Percentiles rank a stretch among this genome's conserved stretches.
Evolutionary conservation across 176 grass and related monocot species (phyloP).

Genomic region (Pharus latifolius): DNA sequence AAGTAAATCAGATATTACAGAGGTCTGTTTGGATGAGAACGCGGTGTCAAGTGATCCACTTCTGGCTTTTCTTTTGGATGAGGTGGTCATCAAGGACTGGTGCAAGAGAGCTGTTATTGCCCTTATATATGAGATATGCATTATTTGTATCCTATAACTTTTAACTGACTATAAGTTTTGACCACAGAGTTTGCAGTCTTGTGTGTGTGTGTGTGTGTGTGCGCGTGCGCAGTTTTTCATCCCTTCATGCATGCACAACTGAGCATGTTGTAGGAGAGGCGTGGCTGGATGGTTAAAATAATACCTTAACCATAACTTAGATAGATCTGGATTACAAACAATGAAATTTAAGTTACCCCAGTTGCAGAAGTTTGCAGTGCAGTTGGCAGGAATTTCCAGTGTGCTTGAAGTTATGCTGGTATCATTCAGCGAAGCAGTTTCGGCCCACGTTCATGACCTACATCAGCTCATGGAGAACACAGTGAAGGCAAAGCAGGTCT

Average conservation of each 20-base stretch:
- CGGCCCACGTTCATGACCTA: conserved; percentile 67
- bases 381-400: conserved; percentile 69
- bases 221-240: neutral
- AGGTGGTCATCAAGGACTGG: conserved; percentile 99
- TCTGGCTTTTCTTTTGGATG: conserved; percentile 93
- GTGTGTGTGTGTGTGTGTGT: too few relatives aligned
- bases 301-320: conserved; percentile 48
- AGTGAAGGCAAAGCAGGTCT: conserved; percentile 88
- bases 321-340: conserved; percentile 33
- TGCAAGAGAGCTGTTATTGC: conserved; percentile 58
- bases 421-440: conserved; percentile 64
- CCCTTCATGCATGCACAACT: neutral
- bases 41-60: conserved; percentile 96
- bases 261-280: neutral
- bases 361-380: conserved; percentile 65
- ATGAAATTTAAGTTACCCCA: conserved; percentile 48
- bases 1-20: conserved; percentile 63
- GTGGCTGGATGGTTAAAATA: neutral
- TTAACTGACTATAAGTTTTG: conserved; percentile 1
- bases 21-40: conserved; percentile 98
- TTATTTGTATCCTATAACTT: conserved; percentile 74
- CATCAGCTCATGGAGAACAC: conserved; percentile 71
- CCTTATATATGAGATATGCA: conserved; percentile 41
- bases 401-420: conserved; percentile 77
- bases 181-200: neutral